A percentile compares a stretch with the other conserved stretches of the same genome.
These are phyloP conservation scores for Ophiostoma sp. DNA, from an alignment of 2,329 filamentous ascomycete genomes.

Conservation along the genomic window DNA sequence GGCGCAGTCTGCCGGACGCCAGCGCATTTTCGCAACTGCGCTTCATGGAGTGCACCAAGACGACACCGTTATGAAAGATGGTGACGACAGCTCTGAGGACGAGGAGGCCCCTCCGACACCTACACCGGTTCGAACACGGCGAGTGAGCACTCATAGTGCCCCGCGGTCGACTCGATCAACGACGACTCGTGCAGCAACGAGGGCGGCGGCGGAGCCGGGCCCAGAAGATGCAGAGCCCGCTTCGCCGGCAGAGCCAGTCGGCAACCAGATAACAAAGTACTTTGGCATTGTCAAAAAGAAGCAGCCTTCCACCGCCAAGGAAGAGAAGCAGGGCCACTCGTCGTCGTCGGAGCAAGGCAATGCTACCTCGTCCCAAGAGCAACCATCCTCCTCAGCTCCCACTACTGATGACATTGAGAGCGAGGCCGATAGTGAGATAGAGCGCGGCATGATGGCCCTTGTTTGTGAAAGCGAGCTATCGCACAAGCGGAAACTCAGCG, in stretches of 20 bases:
- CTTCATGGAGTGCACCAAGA: neutral
- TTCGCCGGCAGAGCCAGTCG: neutral
- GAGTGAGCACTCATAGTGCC: neutral
- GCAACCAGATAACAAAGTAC: slow-evolving; percentile 23
- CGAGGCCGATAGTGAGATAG: slow-evolving; percentile 27
- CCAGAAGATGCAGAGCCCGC: neutral
- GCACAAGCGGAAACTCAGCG: neutral
- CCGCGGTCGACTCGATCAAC: neutral
- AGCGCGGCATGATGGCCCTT: slow-evolving; percentile 24
- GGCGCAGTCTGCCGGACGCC: slow-evolving; percentile 9
- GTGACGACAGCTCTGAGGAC: slow-evolving; percentile 8
- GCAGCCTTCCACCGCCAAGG: neutral
- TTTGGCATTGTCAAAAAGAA: slow-evolving; percentile 19
- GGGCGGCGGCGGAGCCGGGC: neutral
- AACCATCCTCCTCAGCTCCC: slow-evolving; percentile 4
- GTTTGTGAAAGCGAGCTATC: slow-evolving; percentile 20
- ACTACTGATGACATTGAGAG: slow-evolving; percentile 20
- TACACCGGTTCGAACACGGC: slow-evolving; percentile 17
- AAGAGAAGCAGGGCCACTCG: neutral
- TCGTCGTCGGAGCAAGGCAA: neutral
- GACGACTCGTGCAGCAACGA: neutral
- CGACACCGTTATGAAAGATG: neutral
- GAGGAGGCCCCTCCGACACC: slow-evolving; percentile 13
- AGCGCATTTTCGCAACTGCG: slow-evolving; percentile 23
- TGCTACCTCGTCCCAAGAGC: neutral